Conservation (phyloP, 306 rosid genomes). For the Betula pendula region DNA sequence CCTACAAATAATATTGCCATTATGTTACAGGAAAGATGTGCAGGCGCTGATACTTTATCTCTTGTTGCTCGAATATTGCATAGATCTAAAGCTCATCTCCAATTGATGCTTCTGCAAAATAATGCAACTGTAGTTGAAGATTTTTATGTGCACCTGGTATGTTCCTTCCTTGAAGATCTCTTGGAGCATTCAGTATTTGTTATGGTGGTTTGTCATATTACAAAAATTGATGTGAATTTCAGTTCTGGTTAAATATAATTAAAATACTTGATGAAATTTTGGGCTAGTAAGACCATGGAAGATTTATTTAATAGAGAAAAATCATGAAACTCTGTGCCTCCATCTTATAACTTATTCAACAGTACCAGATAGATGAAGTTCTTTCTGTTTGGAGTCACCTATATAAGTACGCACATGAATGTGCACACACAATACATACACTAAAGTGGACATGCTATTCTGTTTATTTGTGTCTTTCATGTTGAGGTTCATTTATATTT, state of each 20-base stretch:
- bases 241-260: conserved; percentile 16
- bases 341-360: background rate
- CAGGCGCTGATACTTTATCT: conserved; percentile 80
- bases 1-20: conserved; percentile 26
- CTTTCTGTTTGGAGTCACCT: background rate
- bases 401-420: background rate
- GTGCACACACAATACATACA: background rate
- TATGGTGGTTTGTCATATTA: conserved; percentile 18
- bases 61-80: conserved; percentile 80
- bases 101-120: conserved; percentile 84
- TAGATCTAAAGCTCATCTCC: conserved; percentile 87
- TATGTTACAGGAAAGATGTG: conserved; percentile 89
- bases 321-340: background rate
- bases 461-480: background rate
- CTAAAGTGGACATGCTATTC: background rate
- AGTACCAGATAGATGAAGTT: background rate
- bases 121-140: conserved; percentile 84
- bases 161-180: conserved; percentile 20
- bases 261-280: conserved; percentile 7
- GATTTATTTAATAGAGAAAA: background rate
- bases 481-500: background rate
- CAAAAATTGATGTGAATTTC: conserved; percentile 23
- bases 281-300: background rate
- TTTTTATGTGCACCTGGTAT: conserved; percentile 85
- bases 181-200: conserved; percentile 18